phyloP scores from a whole-genome alignment of 306 rosid species.

The Vigna unguiculata region DNA sequence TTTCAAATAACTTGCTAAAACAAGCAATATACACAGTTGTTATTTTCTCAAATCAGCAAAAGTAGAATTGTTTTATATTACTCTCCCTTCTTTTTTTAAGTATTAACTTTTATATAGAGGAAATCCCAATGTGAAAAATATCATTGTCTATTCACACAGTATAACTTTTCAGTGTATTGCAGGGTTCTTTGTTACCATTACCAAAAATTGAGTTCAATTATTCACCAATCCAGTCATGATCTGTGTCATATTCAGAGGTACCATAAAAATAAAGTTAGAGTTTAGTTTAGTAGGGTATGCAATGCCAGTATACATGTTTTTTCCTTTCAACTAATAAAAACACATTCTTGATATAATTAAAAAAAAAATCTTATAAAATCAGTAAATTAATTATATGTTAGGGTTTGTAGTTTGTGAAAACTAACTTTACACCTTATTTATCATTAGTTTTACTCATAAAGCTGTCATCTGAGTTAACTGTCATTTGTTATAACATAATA shows the following conservation, averaged over 20 bases:
- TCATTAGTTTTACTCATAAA: neutral
- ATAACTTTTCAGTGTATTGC: neutral
- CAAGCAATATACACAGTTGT: neutral
- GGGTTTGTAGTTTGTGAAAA: no score
- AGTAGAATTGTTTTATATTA: no score
- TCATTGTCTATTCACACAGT: neutral
- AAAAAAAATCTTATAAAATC: no score
- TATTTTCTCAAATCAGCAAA: no score
- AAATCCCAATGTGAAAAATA: neutral
- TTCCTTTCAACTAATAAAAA: neutral
- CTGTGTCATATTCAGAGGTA: neutral
- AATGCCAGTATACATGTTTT: no score
- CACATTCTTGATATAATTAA: no score
- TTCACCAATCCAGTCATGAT: slow-evolving; percentile 4
- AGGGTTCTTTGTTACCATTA: neutral
- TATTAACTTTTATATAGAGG: neutral
- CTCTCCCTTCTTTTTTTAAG: neutral
- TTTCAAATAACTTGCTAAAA: neutral
- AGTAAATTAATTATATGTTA: no score
- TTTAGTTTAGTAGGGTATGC: no score
- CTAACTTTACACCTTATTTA: no score
- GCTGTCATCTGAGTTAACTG: neutral
- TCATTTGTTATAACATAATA: neutral
- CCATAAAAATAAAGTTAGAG: neutral
- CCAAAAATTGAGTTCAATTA: neutral